Conservation (phyloP, 2,329 filamentous ascomycete genomes). For the Coniochaeta ligniaria region DNA sequence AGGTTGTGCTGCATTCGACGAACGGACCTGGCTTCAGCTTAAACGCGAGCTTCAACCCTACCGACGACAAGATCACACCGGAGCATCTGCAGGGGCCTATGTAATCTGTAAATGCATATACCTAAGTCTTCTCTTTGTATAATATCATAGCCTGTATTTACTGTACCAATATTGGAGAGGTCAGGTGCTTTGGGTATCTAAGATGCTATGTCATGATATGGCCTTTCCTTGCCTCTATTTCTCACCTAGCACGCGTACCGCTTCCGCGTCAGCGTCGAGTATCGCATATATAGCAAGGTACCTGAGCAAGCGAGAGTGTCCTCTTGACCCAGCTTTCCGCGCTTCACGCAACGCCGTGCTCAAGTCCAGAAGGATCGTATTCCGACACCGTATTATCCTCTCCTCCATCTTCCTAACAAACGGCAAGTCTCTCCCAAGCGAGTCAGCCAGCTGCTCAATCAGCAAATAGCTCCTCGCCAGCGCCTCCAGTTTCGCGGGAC, state of each 20-base stretch:
- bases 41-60: constrained; percentile 67
- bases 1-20: constrained; percentile 78
- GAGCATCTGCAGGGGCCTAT: constrained; percentile 46
- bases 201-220: neutral
- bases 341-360: constrained; percentile 38
- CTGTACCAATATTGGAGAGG: constrained; percentile 13
- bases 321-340: constrained; percentile 32
- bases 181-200: constrained; percentile 17
- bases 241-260: constrained; percentile 40
- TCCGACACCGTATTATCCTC: constrained; percentile 44
- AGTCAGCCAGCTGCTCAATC: constrained; percentile 32
- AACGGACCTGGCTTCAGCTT: constrained; percentile 81
- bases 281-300: constrained; percentile 46
- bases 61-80: constrained; percentile 47
- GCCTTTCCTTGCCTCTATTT: constrained; percentile 11
- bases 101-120: constrained; percentile 26
- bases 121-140: constrained; percentile 8
- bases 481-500: constrained; percentile 35
- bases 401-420: constrained; percentile 46
- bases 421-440: constrained; percentile 37
- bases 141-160: constrained; percentile 11
- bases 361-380: constrained; percentile 49
- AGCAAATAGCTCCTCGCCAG: constrained; percentile 38
- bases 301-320: constrained; percentile 38
- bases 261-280: constrained; percentile 44